Conservation (phyloP, 164 flowering plant genomes). For the Magnolia officinalis region DNA sequence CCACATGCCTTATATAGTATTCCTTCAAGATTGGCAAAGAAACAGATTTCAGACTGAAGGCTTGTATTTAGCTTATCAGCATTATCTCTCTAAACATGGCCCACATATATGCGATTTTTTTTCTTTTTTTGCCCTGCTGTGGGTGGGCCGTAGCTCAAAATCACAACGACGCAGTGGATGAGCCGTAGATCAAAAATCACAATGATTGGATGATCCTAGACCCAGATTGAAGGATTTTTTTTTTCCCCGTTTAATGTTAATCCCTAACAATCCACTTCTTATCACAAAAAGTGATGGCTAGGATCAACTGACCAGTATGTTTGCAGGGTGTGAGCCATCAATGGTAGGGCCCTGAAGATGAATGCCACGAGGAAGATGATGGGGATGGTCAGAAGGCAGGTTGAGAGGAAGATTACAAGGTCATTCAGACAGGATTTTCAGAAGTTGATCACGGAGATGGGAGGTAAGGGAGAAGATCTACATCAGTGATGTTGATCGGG, state of each 20-base stretch:
- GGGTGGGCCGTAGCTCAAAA: background rate
- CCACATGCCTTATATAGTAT: constrained; percentile 67
- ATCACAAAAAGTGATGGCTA: background rate
- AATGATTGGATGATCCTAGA: background rate
- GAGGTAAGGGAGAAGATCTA: too few species aligned
- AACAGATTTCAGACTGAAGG: background rate
- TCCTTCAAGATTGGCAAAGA: constrained; percentile 41
- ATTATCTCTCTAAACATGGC: background rate
- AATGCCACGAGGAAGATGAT: too few species aligned
- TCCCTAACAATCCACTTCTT: background rate
- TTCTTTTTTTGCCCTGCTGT: background rate
- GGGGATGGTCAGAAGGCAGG: background rate
- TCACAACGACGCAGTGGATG: too few species aligned
- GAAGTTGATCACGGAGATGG: too few species aligned
- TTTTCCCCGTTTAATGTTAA: too few species aligned
- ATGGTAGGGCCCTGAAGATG: background rate
- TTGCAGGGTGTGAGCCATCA: background rate
- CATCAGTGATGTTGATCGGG: too few species aligned
- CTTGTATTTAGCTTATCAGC: background rate
- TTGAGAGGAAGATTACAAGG: too few species aligned
- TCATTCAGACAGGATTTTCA: too few species aligned
- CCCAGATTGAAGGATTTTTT: background rate
- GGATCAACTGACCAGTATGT: background rate
- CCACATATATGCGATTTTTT: background rate
- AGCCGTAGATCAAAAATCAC: too few species aligned